A percentile compares a stretch with the other conserved stretches of the same genome.
phyloP scores from a whole-genome alignment of 495 filamentous ascomycete genomes.

The Aspergillus indologenus region DNA sequence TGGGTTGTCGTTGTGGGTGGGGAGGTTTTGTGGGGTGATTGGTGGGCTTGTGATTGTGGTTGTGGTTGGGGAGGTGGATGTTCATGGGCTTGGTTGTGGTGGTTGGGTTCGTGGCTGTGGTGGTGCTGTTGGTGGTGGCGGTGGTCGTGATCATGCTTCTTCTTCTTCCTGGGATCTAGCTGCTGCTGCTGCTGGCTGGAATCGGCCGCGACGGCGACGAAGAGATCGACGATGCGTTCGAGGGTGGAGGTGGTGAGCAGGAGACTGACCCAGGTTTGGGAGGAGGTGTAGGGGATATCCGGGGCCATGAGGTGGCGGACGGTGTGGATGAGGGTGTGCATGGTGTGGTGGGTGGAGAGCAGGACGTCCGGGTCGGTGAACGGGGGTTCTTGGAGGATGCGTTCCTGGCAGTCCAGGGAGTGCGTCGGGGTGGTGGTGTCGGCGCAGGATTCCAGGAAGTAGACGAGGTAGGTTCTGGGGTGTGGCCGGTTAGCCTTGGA shows the following conservation, averaged over 20 bases:
- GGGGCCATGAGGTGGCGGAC: conserved; percentile 31
- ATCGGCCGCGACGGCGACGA: conserved; percentile 5
- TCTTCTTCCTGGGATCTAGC: background rate
- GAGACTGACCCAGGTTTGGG: conserved; percentile 28
- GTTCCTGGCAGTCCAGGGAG: conserved; percentile 15
- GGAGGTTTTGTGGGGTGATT: background rate
- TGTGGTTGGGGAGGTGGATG: background rate
- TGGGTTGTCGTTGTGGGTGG: background rate
- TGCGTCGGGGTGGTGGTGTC: conserved; percentile 3
- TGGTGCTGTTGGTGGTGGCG: background rate
- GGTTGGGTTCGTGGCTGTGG: background rate
- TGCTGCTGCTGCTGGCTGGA: conserved; percentile 1
- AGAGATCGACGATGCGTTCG: conserved; percentile 27
- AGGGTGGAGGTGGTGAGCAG: conserved; percentile 31
- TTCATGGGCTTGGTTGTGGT: background rate
- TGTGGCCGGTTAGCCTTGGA: background rate
- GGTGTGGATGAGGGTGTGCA: conserved; percentile 27
- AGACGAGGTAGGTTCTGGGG: conserved; percentile 26
- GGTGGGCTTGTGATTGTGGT: background rate
- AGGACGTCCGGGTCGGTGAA: conserved; percentile 27
- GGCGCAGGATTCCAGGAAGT: conserved; percentile 30
- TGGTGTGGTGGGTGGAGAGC: conserved; percentile 29
- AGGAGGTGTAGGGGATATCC: conserved; percentile 23
- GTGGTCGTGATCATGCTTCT: background rate
- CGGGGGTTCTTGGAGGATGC: conserved; percentile 27